Conservation (phyloP, 495 filamentous ascomycete species). For the Tuber indicum region DNA sequence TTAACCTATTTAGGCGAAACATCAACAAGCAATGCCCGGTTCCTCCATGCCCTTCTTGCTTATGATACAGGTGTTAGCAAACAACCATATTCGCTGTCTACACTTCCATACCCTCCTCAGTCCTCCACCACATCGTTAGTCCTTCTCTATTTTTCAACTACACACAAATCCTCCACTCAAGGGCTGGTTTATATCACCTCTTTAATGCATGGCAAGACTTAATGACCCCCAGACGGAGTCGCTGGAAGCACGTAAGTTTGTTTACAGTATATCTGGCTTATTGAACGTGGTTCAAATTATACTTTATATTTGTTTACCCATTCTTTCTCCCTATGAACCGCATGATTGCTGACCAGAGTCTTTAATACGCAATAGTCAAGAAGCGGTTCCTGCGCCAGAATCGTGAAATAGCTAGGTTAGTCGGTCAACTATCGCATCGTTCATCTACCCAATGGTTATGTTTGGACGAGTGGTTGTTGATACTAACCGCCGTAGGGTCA, state of each 20-base stretch:
- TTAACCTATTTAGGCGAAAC: conserved; percentile 38
- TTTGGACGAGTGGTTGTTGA: conserved; percentile 4
- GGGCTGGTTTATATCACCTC: conserved; percentile 19
- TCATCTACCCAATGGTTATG: conserved; percentile 14
- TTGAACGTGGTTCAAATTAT: conserved; percentile 17
- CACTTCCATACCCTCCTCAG: conserved; percentile 14
- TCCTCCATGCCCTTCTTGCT: conserved; percentile 10
- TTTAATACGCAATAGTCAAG: conserved; percentile 22
- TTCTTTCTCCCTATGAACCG: not conserved
- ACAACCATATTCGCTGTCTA: conserved; percentile 18
- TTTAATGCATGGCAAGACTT: conserved; percentile 71
- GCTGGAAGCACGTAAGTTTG: conserved; percentile 68
- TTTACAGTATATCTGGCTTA: conserved; percentile 11
- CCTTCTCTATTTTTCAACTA: conserved; percentile 17
- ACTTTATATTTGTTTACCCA: not conserved
- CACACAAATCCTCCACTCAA: conserved; percentile 28
- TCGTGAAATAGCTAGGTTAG: conserved; percentile 71
- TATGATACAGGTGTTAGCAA: not conserved
- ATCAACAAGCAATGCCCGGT: conserved; percentile 33
- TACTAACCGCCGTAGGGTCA: conserved; percentile 50
- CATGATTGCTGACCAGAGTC: not conserved
- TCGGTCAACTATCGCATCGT: not conserved
- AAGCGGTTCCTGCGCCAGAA: conserved; percentile 65
- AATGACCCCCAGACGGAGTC: conserved; percentile 72
- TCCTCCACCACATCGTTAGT: conserved; percentile 17